Evolutionary conservation across 2,329 filamentous ascomycete species (phyloP).

Genomic region (Talaromyces sp.): DNA sequence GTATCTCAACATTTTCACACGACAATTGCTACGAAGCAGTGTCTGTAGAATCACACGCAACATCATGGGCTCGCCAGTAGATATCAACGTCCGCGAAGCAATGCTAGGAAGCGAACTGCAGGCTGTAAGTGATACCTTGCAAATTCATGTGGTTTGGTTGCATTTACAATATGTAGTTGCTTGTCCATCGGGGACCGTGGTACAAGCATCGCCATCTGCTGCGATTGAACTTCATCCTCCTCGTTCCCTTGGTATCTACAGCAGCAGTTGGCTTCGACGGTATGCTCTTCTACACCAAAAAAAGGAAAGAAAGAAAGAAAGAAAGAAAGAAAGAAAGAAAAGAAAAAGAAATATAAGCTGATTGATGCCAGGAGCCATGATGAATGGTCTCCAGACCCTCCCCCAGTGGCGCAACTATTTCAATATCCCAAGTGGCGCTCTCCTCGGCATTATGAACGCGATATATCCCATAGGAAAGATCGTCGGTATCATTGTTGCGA

Average conservation of each 20-base stretch:
- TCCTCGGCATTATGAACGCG: slow-evolving; percentile 41
- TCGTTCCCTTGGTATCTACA: neutral
- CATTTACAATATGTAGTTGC: neutral
- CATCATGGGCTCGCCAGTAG: neutral
- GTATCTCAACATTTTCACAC: too few relatives aligned
- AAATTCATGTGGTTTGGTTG: neutral
- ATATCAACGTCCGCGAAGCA: neutral
- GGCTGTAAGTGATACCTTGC: neutral
- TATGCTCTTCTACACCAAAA: too few relatives aligned
- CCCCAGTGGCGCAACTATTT: slow-evolving; percentile 41
- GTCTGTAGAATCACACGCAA: neutral
- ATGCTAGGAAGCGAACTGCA: neutral
- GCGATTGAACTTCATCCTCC: neutral
- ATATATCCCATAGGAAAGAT: slow-evolving; percentile 36
- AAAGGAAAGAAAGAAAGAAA: too few relatives aligned
- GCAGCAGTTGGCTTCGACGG: neutral
- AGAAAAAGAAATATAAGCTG: too few relatives aligned
- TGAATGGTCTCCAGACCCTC: slow-evolving; percentile 44
- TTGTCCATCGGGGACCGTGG: neutral
- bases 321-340: too few relatives aligned
- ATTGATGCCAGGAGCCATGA: slow-evolving; percentile 19
- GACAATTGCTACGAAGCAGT: too few relatives aligned
- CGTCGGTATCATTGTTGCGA: slow-evolving; percentile 16
- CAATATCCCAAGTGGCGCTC: slow-evolving; percentile 33
- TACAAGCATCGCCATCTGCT: neutral